A percentile compares a stretch with the other conserved stretches of the same genome.
Evolutionary conservation across 2,329 filamentous ascomycete genomes (phyloP).

Genomic region (Fusarium sp.): DNA sequence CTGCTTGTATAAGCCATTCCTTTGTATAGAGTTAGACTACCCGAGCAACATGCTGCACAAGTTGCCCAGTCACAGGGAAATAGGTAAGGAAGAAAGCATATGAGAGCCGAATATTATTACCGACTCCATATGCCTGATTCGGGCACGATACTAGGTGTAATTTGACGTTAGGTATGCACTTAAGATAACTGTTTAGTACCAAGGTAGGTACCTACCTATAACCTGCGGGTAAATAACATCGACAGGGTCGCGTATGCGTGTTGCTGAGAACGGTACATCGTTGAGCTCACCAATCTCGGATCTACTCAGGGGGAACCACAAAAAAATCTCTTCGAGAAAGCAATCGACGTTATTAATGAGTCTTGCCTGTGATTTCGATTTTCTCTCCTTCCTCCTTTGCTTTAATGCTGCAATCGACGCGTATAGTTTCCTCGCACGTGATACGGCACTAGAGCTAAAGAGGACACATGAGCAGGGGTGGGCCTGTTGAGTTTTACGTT

Average conservation of each 20-base stretch:
- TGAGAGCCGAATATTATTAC: constrained; percentile 21
- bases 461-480: constrained; percentile 19
- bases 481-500: constrained; percentile 39
- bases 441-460: constrained; percentile 35
- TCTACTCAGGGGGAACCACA: constrained; percentile 39
- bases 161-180: constrained; percentile 18
- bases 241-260: constrained; percentile 35
- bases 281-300: constrained; percentile 31
- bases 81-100: constrained; percentile 10
- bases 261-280: constrained; percentile 19
- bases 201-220: background rate
- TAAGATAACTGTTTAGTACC: constrained; percentile 32
- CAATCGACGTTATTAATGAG: constrained; percentile 12
- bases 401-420: constrained; percentile 20
- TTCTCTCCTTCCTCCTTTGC: constrained; percentile 40
- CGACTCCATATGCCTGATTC: constrained; percentile 35
- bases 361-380: constrained; percentile 5
- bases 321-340: constrained; percentile 19
- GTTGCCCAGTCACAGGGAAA: constrained; percentile 2
- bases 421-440: constrained; percentile 40
- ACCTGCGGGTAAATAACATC: constrained; percentile 25
- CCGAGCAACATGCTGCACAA: background rate
- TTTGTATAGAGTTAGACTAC: constrained; percentile 1
- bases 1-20: constrained; percentile 23
- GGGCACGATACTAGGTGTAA: constrained; percentile 29